Base-by-base conservation (phyloP, 352 stramenopile species). In the Globisporangium polare region DNA sequence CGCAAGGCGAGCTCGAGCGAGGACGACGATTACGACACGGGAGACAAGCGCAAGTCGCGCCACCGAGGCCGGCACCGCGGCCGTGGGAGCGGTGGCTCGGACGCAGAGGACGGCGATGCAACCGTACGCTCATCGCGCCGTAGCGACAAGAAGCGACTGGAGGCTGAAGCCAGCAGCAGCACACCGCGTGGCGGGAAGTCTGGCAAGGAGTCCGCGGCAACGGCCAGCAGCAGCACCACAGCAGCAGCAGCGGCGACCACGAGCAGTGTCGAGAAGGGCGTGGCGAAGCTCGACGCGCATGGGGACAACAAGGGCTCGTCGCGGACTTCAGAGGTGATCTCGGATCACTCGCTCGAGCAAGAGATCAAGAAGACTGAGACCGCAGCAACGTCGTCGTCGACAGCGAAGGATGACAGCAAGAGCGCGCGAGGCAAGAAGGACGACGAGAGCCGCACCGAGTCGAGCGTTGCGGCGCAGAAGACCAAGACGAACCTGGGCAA, bases 401-500 rank as follows among this genome's bases (percentile, higher is more conserved):
- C 18, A 7, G 42, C 27, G 31, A 41, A 43, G 15, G 31, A 50
- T 60, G 10, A 53, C 12, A 41, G 10, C 60, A 37, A 72, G 20
- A 70, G 47, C 33, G 68, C 57, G 49, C 72, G 72, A 1, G 29
- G 15, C 9, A 56, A 43, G 33, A 86, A 90, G 47, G 73, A 89
- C 46, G 79, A 92, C 39, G 83, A 92, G 62, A 71, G 67, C 29
- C 69, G 73, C 45, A 64, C 56, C 6, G 77, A 83, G 52, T 63
- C 69, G 53, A 68, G 18, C 17, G 62, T 62, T 5, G 66, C 71
- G n/a, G 59, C 54, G 2, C 67, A 72, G 42, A 76, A 84, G 31
- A 52, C 71, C 20, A 83, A 83, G 39, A 62, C 58, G 6, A 80
- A 69, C 27, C 53, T 92, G 20, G 81, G 85, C 58, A 92, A 86